A percentile compares a stretch with the other conserved stretches of the same genome.
These are phyloP conservation scores for Penium margaritaceum DNA, from an alignment of 139 green algal genomes.

Conservation along the genomic window DNA sequence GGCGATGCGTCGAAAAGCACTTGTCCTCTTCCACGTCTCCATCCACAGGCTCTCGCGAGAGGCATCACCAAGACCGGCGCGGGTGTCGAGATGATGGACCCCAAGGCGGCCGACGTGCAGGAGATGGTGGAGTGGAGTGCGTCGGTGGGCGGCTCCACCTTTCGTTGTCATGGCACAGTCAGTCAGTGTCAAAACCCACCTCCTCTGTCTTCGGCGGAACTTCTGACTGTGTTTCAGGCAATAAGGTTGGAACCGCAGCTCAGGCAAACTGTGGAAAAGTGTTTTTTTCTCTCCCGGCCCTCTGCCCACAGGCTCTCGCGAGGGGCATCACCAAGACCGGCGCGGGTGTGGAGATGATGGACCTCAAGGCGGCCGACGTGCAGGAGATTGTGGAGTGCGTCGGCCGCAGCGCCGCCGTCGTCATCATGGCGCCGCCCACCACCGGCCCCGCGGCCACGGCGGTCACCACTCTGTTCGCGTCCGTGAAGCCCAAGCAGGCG, in stretches of 20 bases:
- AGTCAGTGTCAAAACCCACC: too few species aligned
- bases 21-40: too few species aligned
- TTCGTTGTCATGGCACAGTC: too few species aligned
- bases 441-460: slow-evolving; percentile 48
- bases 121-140: too few species aligned
- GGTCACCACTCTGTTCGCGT: slow-evolving; percentile 65
- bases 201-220: too few species aligned
- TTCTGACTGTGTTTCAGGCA: too few species aligned
- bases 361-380: slow-evolving; percentile 67
- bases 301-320: slow-evolving; percentile 78
- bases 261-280: too few species aligned
- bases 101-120: slow-evolving; percentile 62
- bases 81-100: slow-evolving; percentile 82
- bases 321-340: slow-evolving; percentile 85
- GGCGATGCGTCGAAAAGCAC: too few species aligned
- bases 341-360: slow-evolving; percentile 78
- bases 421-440: slow-evolving; percentile 66
- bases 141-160: too few species aligned
- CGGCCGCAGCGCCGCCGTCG: slow-evolving; percentile 58
- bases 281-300: too few species aligned
- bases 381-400: slow-evolving; percentile 57
- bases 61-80: slow-evolving; percentile 86
- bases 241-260: too few species aligned
- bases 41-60: too few species aligned
- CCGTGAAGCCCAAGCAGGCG: slow-evolving; percentile 54